phyloP scores from a whole-genome alignment of 78 protist genomes.

The Diacronema lutheri region DNA sequence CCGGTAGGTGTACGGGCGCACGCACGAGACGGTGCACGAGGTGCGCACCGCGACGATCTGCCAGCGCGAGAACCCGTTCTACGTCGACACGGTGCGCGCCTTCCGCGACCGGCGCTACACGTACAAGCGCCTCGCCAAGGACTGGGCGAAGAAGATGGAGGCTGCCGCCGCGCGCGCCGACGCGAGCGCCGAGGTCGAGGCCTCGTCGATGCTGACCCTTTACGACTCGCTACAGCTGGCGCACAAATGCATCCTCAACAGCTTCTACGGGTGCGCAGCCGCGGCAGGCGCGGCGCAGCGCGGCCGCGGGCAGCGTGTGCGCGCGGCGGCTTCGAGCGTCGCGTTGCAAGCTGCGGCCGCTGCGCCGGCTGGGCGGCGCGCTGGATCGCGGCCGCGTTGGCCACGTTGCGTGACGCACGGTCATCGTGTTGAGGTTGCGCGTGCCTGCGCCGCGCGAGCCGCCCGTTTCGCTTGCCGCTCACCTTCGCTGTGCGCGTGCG shows the following conservation, averaged over 20 bases:
- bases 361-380: too few relatives aligned
- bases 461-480: too few relatives aligned
- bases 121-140: conserved; percentile 82
- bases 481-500: too few relatives aligned
- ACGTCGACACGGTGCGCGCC: conserved; percentile 90
- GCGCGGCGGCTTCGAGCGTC: too few relatives aligned
- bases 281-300: too few relatives aligned
- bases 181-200: not conserved
- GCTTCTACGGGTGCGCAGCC: too few relatives aligned
- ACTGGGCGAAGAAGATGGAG: conserved; percentile 60
- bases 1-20: not conserved
- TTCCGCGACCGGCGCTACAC: conserved; percentile 74
- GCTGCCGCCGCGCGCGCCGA: conserved; percentile 53
- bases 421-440: too few relatives aligned
- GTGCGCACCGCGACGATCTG: conserved; percentile 78
- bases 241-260: conserved; percentile 87
- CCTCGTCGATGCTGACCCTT: conserved; percentile 64
- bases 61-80: conserved; percentile 98
- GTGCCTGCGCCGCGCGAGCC: too few relatives aligned
- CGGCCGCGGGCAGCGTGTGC: too few relatives aligned
- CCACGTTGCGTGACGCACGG: too few relatives aligned
- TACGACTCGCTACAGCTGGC: conserved; percentile 99
- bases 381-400: too few relatives aligned
- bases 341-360: too few relatives aligned
- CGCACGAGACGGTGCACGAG: conserved; percentile 18